Base-by-base conservation (phyloP, 2,329 filamentous ascomycete genomes). In the Venturia nashicola region DNA sequence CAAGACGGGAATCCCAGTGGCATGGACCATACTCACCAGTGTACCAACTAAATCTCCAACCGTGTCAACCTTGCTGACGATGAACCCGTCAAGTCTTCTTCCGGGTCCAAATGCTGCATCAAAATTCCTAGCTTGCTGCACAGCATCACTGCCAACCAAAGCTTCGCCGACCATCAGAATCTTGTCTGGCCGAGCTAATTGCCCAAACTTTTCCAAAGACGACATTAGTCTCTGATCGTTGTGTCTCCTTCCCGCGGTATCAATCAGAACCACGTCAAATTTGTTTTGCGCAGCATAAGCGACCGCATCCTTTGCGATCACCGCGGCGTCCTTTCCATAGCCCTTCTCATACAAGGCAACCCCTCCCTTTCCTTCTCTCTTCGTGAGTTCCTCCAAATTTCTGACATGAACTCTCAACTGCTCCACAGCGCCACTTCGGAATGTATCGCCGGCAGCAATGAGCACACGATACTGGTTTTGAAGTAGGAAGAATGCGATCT, bases 11-110 rank as follows among this genome's bases (percentile, higher is more conserved):
- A 99, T 95, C 36, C 93, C 91, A 3, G 95, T 99, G 3, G 94
- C 93, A 77, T 97, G 93, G 46, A 99, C 93, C 80, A 99, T 93
- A 73, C 90, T 96, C 67, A 99, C 94, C 67, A 99, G 80, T 2
- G 93, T 97, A 2, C 87, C 91, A 54, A 97, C 91, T 92, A 97
- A 97, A 77, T 97, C 93, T n/a, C 94, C 95, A 44, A 99, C 95
- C 0, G 94, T 99, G 77, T 99, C 94, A 74, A 94, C 97, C 77
- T 99, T 99, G 66, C 88, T 93, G 70, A 99, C 97, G 73, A 99
- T 96, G 76, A 99, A 99, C 6, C 94, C 94, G 76, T 99, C 95
- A 44, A 99, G 82, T 36, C 84, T 84, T 65, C 93, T 82, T 16
- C 86, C 86, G 5, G 84, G 81, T 40, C 94, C 95, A 76, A 99